A percentile compares a stretch with the other conserved stretches of the same genome.
phyloP scores from a whole-genome alignment of 805 yeast genomes.

The Pichia cephalocereana region DNA sequence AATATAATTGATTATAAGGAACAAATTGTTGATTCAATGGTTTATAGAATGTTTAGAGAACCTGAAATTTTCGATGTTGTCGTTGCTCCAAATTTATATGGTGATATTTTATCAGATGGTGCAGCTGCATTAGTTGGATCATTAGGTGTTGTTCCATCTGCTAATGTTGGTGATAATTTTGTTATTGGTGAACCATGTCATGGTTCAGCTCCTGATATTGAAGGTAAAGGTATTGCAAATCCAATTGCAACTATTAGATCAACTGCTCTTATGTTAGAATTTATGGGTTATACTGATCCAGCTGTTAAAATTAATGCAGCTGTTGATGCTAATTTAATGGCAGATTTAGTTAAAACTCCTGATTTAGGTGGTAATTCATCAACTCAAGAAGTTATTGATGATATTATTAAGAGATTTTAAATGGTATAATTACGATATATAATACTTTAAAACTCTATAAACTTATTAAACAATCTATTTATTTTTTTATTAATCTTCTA shows the following conservation, averaged over 20 bases:
- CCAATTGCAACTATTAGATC: conserved; percentile 98
- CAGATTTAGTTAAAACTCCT: conserved; percentile 75
- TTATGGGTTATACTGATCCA: conserved; percentile 82
- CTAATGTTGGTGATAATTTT: conserved; percentile 92
- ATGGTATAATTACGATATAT: not conserved
- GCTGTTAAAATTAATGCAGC: conserved; percentile 92
- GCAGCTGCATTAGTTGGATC: conserved; percentile 98
- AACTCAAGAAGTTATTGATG: conserved; percentile 81
- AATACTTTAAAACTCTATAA: conserved; percentile 7
- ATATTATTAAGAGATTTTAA: conserved; percentile 51
- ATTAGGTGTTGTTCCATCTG: conserved; percentile 95
- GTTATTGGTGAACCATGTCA: conserved; percentile 99
- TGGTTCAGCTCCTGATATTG: conserved; percentile 98
- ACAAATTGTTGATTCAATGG: conserved; percentile 99
- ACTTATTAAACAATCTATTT: not conserved
- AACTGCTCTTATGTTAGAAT: conserved; percentile 93
- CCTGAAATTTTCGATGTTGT: conserved; percentile 96
- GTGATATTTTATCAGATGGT: conserved; percentile 94
- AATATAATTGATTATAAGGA: conserved; percentile 65
- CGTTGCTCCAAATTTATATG: conserved; percentile 97
- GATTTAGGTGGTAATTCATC: conserved; percentile 89
- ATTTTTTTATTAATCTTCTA: conserved; percentile 19
- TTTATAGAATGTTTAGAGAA: conserved; percentile 96
- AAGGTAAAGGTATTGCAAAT: conserved; percentile 89
- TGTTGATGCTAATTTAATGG: conserved; percentile 85